Evolutionary conservation across 257 asterid species (phyloP).

Genomic region (Ocimum tenuiflorum): DNA sequence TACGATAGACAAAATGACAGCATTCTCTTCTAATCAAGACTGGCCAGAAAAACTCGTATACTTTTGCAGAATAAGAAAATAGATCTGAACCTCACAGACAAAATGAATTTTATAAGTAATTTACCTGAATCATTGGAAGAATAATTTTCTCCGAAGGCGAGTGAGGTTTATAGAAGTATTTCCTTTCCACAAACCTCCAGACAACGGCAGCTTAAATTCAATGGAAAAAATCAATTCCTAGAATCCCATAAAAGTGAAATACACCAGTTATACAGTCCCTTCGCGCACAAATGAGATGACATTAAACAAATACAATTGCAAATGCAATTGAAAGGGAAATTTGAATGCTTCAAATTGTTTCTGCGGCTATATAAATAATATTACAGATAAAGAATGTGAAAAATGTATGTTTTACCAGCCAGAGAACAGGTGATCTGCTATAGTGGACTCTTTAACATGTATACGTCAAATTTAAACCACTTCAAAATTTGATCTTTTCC

Average conservation of each 20-base stretch:
- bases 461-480: constrained; percentile 22
- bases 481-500: constrained; percentile 31
- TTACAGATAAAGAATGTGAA: neutral
- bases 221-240: neutral
- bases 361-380: neutral
- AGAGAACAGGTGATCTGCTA: constrained; percentile 1
- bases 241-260: constrained; percentile 19
- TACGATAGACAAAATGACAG: neutral
- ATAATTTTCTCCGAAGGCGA: constrained; percentile 14
- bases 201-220: constrained; percentile 20
- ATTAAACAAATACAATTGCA: constrained; percentile 7
- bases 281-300: constrained; percentile 19
- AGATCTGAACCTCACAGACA: neutral
- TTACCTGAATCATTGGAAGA: constrained; percentile 31
- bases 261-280: constrained; percentile 13
- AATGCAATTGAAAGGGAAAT: constrained; percentile 21
- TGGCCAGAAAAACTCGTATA: neutral
- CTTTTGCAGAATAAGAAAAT: neutral
- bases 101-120: neutral
- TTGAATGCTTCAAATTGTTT: constrained; percentile 10
- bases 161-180: neutral
- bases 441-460: constrained; percentile 8
- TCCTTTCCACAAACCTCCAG: constrained; percentile 7
- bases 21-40: neutral
- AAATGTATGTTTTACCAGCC: neutral